Evolutionary conservation across 306 rosid genomes (phyloP).

Genomic region (Acacia confusa): DNA sequence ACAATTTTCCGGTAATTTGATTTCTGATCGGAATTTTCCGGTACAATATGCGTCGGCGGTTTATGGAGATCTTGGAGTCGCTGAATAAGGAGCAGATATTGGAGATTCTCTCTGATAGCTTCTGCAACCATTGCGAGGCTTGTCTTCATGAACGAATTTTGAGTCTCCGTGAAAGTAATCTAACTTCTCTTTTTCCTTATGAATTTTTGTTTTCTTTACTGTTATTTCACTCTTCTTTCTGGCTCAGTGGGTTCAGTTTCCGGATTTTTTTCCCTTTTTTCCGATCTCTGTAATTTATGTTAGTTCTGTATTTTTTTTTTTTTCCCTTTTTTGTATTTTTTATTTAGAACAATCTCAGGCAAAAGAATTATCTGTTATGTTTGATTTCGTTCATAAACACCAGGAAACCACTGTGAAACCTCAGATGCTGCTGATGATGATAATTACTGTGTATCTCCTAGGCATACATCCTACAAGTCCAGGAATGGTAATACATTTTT

Average conservation of each 20-base stretch:
- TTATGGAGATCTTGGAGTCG: constrained; percentile 22
- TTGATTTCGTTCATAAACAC: background rate
- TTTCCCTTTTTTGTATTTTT: background rate
- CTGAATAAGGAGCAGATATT: constrained; percentile 39
- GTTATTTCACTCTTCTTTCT: background rate
- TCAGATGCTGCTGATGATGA: background rate
- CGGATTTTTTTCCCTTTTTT: too few relatives aligned
- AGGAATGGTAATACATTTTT: background rate
- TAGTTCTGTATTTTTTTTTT: too few relatives aligned
- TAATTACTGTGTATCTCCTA: background rate
- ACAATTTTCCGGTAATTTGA: background rate
- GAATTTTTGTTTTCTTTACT: background rate
- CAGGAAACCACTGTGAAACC: background rate
- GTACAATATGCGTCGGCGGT: background rate
- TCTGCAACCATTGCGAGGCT: constrained; percentile 42
- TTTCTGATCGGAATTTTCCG: background rate
- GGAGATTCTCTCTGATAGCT: constrained; percentile 33
- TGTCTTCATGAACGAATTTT: constrained; percentile 28
- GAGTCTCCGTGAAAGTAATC: constrained; percentile 22
- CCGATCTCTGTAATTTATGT: too few relatives aligned
- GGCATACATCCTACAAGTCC: background rate
- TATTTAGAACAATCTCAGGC: background rate
- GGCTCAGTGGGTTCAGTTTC: background rate
- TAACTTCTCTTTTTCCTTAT: too few relatives aligned
- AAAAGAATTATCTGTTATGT: background rate